These are phyloP conservation scores for Candida michaelii DNA, from an alignment of 805 yeast genomes.

Conservation along the genomic window DNA sequence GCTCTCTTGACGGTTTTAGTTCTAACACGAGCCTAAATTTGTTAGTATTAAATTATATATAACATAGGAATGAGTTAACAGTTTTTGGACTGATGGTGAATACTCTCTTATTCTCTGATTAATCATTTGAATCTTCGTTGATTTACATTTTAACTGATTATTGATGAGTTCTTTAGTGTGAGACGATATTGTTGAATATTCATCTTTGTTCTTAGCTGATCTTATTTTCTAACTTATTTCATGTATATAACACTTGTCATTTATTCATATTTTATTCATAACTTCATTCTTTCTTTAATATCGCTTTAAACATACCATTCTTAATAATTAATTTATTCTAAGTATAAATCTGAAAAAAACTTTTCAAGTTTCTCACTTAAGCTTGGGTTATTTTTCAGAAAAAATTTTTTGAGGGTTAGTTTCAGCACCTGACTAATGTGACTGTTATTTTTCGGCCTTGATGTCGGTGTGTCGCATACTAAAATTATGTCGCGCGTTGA, in stretches of 20 bases:
- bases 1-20: slow-evolving; percentile 99
- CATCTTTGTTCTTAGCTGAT: too few relatives aligned
- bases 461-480: neutral
- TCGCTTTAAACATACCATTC: slow-evolving; percentile 7
- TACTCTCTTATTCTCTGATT: too few relatives aligned
- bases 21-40: slow-evolving; percentile 96
- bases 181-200: too few relatives aligned
- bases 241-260: neutral
- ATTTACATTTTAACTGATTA: too few relatives aligned
- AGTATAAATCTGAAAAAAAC: slow-evolving; percentile 5
- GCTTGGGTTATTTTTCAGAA: neutral
- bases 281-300: neutral
- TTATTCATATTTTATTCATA: neutral
- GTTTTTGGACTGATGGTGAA: too few relatives aligned
- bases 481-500: neutral
- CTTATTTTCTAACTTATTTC: too few relatives aligned
- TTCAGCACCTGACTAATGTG: slow-evolving; percentile 1
- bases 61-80: neutral
- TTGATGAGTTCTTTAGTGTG: too few relatives aligned
- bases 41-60: slow-evolving; percentile 22
- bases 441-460: neutral
- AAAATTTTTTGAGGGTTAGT: neutral
- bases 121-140: too few relatives aligned
- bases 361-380: slow-evolving; percentile 5
- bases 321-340: slow-evolving; percentile 3